phyloP scores from a whole-genome alignment of 2,329 filamentous ascomycete genomes.

The Plectosphaerella sp. region DNA sequence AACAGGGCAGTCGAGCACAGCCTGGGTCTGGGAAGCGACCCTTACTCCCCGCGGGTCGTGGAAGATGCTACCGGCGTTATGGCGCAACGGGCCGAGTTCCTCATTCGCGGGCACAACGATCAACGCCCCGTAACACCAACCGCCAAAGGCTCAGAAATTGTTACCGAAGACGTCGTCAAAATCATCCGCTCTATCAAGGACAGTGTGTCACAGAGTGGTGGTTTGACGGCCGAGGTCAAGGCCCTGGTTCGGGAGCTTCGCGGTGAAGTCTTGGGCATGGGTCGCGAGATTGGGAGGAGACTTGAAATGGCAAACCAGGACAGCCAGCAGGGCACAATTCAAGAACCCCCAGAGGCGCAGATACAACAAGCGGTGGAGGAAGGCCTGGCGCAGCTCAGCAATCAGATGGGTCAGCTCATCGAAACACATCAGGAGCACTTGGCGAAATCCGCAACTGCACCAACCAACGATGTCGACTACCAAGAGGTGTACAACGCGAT shows the following conservation, averaged over 20 bases:
- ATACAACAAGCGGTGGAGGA: conserved; percentile 75
- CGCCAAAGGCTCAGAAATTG: conserved; percentile 46
- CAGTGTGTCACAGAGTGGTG: conserved; percentile 82
- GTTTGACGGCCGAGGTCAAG: conserved; percentile 88
- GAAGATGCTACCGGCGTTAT: background rate
- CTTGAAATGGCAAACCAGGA: conserved; percentile 61
- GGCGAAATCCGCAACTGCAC: conserved; percentile 54
- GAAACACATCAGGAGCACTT: conserved; percentile 64
- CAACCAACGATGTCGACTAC: conserved; percentile 61
- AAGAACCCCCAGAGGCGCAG: conserved; percentile 58
- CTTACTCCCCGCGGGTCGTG: no score
- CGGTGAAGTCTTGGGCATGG: conserved; percentile 92
- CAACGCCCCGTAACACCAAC: conserved; percentile 40
- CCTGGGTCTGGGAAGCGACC: no score
- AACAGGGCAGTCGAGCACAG: no score
- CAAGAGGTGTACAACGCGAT: conserved; percentile 84
- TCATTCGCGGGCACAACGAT: conserved; percentile 36
- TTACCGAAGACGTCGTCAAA: conserved; percentile 76
- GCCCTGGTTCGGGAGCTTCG: conserved; percentile 83
- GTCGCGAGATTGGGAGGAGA: conserved; percentile 80
- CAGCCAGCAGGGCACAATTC: conserved; percentile 31
- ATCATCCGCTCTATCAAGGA: conserved; percentile 86
- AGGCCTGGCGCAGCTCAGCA: conserved; percentile 74
- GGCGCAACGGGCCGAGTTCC: background rate
- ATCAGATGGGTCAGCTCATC: conserved; percentile 77